Conservation (phyloP, 1,284 basidiomycete genomes). For the Porodaedalea pini region DNA sequence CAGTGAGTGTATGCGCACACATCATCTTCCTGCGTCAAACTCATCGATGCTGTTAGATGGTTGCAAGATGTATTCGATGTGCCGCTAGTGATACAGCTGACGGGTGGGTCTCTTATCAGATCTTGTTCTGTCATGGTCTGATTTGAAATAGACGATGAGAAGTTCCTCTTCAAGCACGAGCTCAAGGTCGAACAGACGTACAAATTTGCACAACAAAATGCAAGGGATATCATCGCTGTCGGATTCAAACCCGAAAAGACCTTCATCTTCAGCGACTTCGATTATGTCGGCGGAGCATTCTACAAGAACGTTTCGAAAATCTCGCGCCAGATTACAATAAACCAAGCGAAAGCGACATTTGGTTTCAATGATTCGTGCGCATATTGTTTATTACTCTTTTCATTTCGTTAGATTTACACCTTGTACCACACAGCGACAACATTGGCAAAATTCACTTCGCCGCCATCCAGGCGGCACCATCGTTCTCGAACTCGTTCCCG, state of each 20-base stretch:
- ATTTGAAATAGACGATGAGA: slow-evolving; percentile 84
- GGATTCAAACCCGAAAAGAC: slow-evolving; percentile 93
- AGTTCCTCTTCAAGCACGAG: slow-evolving; percentile 96
- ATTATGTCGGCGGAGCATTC: slow-evolving; percentile 88
- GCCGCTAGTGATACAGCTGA: slow-evolving; percentile 92
- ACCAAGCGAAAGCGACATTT: slow-evolving; percentile 93
- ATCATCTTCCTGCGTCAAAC: slow-evolving; percentile 1
- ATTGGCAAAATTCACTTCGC: slow-evolving; percentile 98
- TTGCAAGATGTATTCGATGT: slow-evolving; percentile 95
- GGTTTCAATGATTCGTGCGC: slow-evolving; percentile 92
- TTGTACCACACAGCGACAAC: slow-evolving; percentile 70
- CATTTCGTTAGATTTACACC: neutral
- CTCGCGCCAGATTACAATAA: slow-evolving; percentile 89
- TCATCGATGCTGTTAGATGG: slow-evolving; percentile 57
- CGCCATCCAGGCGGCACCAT: slow-evolving; percentile 94
- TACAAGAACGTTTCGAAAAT: slow-evolving; percentile 95
- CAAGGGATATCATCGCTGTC: slow-evolving; percentile 94
- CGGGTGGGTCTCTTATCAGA: slow-evolving; percentile 47
- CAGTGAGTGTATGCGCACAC: slow-evolving; percentile 54
- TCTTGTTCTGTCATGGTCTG: slow-evolving; percentile 9
- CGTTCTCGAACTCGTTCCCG: slow-evolving; percentile 98
- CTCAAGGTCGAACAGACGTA: slow-evolving; percentile 89
- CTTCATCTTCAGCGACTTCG: slow-evolving; percentile 94
- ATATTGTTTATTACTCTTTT: neutral
- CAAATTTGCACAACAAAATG: slow-evolving; percentile 82